Evolutionary conservation across 257 asterid genomes (phyloP), one percentile per base, ranked within the genome.

Genomic region (Rubia yunnanensis): DNA sequence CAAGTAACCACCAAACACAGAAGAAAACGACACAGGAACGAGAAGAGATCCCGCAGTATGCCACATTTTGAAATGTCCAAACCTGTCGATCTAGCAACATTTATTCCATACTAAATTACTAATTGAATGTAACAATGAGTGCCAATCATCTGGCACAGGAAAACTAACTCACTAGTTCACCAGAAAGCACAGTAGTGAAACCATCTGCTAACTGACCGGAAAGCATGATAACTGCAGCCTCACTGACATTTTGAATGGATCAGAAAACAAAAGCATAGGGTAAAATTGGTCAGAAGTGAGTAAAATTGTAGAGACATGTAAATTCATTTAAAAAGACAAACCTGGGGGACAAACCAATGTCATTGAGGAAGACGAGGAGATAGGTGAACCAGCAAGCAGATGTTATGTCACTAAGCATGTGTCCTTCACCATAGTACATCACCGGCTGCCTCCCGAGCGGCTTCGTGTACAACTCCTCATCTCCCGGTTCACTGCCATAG

Each of bases 381-480:
- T 92, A 92, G 7, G 96, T 87, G 71, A 92, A 92, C 98, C 98
- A 92, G 71, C 98, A 88, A 22, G 96, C 92, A n/a, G 96, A 84
- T 65, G 98, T 92, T 73, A 92, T 83, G 81, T 92, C 98, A 71
- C 88, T 92, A 63, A 92, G 79, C 95, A 92, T 88, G 68, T 89
- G 98, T 7, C 98, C 98, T 57, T 86, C 86, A 35, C 96, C 98
- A 49, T 89, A 92, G 67, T 82, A 85, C 68, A 82, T 63, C 50
- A 89, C 81, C 7, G 88, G 83, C 50, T 84, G 68, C 80, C 98
- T 82, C 58, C 78, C 81, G 15, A 87, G 74, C 50, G 84, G 85
- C 69, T 66, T 55, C 27, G 71, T 54, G 80, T 63, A 67, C 35
- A 79, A 57, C 36, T 83, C 84, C n/a, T 82, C 96, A 60, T 77